Conservation (phyloP, 768 basidiomycete species). For the Xerocomellus chrysenteron region DNA sequence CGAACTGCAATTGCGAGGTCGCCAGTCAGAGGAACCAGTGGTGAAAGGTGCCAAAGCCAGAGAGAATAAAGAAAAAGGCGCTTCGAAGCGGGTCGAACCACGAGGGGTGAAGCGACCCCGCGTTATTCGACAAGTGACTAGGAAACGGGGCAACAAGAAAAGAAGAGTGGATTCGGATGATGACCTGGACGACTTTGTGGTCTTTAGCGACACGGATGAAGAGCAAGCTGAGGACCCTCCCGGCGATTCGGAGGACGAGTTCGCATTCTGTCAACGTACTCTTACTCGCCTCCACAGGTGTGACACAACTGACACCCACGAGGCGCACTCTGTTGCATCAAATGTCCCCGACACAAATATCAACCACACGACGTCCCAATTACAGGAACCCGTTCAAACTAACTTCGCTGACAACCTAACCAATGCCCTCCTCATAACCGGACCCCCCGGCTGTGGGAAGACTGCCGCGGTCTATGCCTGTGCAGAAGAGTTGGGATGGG, state of each 20-base stretch:
- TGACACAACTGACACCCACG: constrained; percentile 1
- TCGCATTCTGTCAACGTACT: constrained; percentile 28
- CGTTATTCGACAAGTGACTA: constrained; percentile 54
- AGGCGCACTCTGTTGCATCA: not conserved
- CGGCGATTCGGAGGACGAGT: constrained; percentile 40
- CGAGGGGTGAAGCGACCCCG: constrained; percentile 57
- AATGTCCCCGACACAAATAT: constrained; percentile 1
- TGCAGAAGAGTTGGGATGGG: constrained; percentile 91
- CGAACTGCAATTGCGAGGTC: constrained; percentile 46
- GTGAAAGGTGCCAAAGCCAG: not conserved
- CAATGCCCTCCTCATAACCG: constrained; percentile 84
- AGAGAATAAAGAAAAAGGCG: constrained; percentile 18
- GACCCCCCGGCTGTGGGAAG: constrained; percentile 86
- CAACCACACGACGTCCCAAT: constrained; percentile 6
- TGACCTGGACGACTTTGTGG: constrained; percentile 60
- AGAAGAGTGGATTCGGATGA: constrained; percentile 53
- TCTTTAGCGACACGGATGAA: constrained; percentile 38
- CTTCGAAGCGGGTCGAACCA: constrained; percentile 24
- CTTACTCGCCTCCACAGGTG: constrained; percentile 16
- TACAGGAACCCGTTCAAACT: constrained; percentile 11
- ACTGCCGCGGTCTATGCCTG: constrained; percentile 92
- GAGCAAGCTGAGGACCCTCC: constrained; percentile 30
- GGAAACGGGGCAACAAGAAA: constrained; percentile 50
- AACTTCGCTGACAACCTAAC: constrained; percentile 53
- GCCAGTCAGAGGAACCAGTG: constrained; percentile 4